Evolutionary conservation across 2,329 filamentous ascomycete genomes (phyloP).

Genomic region (Diaporthe capsici): DNA sequence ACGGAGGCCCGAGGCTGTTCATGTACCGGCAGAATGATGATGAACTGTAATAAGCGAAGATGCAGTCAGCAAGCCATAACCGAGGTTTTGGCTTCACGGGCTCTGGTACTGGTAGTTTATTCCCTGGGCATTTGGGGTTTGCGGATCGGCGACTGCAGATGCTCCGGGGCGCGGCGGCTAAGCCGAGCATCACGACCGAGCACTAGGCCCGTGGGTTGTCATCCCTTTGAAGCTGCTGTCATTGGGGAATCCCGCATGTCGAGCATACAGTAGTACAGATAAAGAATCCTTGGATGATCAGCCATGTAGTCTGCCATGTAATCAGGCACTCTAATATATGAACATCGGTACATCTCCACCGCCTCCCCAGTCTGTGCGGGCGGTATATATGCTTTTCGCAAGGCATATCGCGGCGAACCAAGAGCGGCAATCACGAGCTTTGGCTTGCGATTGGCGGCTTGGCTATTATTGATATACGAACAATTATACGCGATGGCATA

Average conservation of each 20-base stretch:
- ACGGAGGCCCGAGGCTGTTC: constrained; percentile 44
- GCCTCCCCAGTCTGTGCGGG: background rate
- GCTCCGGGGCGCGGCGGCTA: constrained; percentile 13
- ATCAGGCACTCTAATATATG: constrained; percentile 7
- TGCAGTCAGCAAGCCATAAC: background rate
- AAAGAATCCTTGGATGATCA: constrained; percentile 14
- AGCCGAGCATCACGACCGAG: constrained; percentile 21
- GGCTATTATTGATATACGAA: constrained; percentile 3
- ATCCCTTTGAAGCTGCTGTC: background rate
- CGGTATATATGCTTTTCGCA: background rate
- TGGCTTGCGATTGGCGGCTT: background rate
- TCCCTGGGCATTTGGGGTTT: background rate
- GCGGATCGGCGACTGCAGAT: constrained; percentile 4
- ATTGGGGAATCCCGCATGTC: constrained; percentile 7
- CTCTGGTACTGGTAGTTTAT: background rate
- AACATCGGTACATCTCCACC: constrained; percentile 4
- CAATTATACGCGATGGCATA: background rate
- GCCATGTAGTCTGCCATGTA: background rate
- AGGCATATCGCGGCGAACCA: background rate
- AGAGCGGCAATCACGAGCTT: background rate
- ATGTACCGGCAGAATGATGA: constrained; percentile 42
- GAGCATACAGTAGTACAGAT: background rate
- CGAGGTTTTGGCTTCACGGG: background rate
- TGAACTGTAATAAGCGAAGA: background rate
- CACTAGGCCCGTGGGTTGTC: constrained; percentile 23